phyloP scores from a whole-genome alignment of 2,329 filamentous ascomycete species.

The Cladobotryum protrusum region DNA sequence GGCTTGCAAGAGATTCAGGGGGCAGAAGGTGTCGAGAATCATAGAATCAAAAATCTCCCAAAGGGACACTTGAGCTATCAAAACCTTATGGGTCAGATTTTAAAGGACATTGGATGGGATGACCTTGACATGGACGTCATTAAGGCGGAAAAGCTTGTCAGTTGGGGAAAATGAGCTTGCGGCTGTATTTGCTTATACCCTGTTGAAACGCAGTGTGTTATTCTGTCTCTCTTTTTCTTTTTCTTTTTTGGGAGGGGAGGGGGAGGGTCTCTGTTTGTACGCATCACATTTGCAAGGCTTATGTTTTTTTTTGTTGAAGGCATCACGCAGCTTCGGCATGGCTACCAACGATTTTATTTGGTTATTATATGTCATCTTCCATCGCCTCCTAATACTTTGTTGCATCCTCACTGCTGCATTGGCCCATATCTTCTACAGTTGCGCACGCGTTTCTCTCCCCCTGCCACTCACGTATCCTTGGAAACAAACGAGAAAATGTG shows the following conservation, averaged over 20 bases:
- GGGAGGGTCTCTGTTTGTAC: not conserved
- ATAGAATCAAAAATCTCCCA: constrained; percentile 59
- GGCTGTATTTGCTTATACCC: not conserved
- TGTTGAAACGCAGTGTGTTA: not conserved
- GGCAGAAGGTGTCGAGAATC: constrained; percentile 60
- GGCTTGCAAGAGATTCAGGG: constrained; percentile 70
- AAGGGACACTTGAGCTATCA: constrained; percentile 67
- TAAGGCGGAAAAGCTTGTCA: constrained; percentile 18
- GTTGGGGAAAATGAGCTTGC: not conserved
- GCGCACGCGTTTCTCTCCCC: not conserved
- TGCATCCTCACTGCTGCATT: not conserved
- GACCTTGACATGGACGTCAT: constrained; percentile 43
- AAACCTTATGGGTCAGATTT: constrained; percentile 58
- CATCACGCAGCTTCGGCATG: not conserved
- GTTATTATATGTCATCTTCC: constrained; percentile 1
- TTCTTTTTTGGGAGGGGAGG: not conserved
- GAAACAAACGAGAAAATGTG: not conserved
- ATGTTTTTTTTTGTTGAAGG: not conserved
- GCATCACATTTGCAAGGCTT: not conserved
- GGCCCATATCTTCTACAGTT: not conserved
- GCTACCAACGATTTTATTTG: constrained; percentile 3
- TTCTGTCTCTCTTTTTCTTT: not conserved
- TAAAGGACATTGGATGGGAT: constrained; percentile 63
- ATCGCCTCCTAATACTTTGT: not conserved
- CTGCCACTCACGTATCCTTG: not conserved